Percentiles rank a stretch among this genome's conserved stretches.
phyloP scores from a whole-genome alignment of 1,284 basidiomycete species.

The Phellopilus nigrolimitatus region DNA sequence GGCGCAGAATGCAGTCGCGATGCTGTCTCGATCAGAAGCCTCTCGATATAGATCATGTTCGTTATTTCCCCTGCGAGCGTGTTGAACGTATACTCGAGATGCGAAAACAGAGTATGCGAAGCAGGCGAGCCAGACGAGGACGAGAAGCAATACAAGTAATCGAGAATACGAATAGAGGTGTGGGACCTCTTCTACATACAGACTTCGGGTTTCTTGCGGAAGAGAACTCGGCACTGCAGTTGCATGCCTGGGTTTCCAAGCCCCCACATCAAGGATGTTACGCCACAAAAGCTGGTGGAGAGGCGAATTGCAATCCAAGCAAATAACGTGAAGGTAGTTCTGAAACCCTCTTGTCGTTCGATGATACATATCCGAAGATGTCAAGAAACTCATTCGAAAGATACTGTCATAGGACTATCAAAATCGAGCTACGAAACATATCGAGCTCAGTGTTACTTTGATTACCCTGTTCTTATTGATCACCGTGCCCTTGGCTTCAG shows the following conservation, averaged over 20 bases:
- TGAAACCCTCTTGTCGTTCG: not conserved
- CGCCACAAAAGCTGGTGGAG: not conserved
- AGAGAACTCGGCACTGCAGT: not conserved
- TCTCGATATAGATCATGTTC: constrained; percentile 1
- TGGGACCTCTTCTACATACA: not conserved
- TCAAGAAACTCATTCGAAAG: constrained; percentile 3
- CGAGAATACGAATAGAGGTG: not conserved
- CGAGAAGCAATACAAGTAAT: constrained; percentile 5
- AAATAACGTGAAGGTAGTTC: constrained; percentile 7
- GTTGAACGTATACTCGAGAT: constrained; percentile 5
- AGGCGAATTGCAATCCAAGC: constrained; percentile 1
- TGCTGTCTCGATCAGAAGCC: not conserved
- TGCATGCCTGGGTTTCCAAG: constrained; percentile 1
- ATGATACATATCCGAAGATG: not conserved
- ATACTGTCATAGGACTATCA: too few relatives aligned
- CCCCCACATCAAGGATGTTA: constrained; percentile 2
- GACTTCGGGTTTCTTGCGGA: not conserved
- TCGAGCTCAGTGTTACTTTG: too few relatives aligned
- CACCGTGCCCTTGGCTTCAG: too few relatives aligned
- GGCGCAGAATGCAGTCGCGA: constrained; percentile 1
- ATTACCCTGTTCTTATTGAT: too few relatives aligned
- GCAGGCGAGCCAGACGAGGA: not conserved
- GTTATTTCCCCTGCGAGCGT: not conserved
- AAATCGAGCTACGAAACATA: too few relatives aligned
- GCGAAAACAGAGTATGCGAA: constrained; percentile 1